These are phyloP conservation scores for Cnidoscolus chayamansa DNA, from an alignment of 441 rosid species.

Conservation along the genomic window DNA sequence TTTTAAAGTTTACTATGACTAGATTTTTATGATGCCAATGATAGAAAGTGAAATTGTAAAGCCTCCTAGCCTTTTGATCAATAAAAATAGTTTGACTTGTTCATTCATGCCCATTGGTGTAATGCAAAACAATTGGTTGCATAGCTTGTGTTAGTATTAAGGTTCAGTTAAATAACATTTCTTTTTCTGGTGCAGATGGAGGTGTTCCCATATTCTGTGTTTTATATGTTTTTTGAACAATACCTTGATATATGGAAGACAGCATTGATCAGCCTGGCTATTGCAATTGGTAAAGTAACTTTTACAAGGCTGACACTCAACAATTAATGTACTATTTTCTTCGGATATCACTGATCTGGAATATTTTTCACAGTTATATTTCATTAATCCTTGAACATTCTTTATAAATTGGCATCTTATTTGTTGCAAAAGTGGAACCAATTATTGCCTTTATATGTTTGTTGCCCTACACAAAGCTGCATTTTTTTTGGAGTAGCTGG, in stretches of 20 bases:
- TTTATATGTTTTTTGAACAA: conserved; percentile 98
- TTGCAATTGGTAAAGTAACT: conserved; percentile 78
- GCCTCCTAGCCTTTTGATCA: conserved; percentile 4
- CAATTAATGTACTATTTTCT: conserved; percentile 1
- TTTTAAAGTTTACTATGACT: conserved; percentile 3
- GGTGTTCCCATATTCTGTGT: conserved; percentile 94
- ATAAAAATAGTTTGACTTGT: conserved; percentile 8
- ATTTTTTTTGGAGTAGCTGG: background rate
- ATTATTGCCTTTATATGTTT: background rate
- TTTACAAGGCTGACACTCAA: conserved; percentile 18
- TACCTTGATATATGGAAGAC: conserved; percentile 97
- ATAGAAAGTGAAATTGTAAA: conserved; percentile 7
- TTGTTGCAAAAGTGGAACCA: background rate
- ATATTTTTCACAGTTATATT: background rate
- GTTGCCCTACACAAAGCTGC: background rate
- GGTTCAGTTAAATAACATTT: conserved; percentile 13
- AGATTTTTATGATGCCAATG: conserved; percentile 2
- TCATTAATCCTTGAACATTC: background rate
- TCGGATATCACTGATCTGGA: background rate
- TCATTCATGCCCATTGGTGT: background rate
- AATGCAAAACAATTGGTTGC: background rate
- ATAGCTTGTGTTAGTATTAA: conserved; percentile 1
- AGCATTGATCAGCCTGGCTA: conserved; percentile 86
- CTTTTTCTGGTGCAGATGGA: conserved; percentile 65
- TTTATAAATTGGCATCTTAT: background rate